Evolutionary conservation across 768 basidiomycete species (phyloP), one percentile per base, ranked within the genome.

Genomic region (Strobilomyces echinocephalus): DNA sequence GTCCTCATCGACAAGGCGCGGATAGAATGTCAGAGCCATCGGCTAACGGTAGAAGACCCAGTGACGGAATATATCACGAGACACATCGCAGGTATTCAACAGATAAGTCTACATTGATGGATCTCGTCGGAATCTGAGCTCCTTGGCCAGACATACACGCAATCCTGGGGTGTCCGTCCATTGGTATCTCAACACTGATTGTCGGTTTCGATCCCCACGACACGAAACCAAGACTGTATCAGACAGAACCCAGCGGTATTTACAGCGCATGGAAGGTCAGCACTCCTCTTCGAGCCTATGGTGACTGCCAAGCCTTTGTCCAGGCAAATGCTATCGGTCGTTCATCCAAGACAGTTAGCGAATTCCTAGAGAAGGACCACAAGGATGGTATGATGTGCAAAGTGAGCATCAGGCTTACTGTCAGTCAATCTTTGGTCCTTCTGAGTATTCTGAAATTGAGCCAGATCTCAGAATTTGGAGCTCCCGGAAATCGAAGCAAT

Each of bases 1-100:
- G 92, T 98, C 46, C 78, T 99, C 44, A 98, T 98, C 62, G 97
- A 99, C 80, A 97, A 91, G 71, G 97, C 97, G 14, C 85, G 97
- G 57, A 84, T 92, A 69, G 97, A 99, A 77, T 98, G 97, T 66
- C 97, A 98, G 69, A 92, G 87, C 52, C 95, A 99, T 75, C 86
- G 97, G 18, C 74, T 98, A 54, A 97, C 94, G 0, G 97, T 97
- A 33, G 97, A 98, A 68, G 97, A 98, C 69, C 97, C 97, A 12
- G 97, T 97, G 47, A 93, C 91, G 16, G 97, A 99, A 70, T 99
- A 98, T 67, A 97, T 99, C 64, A 97, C 97, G 28, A 84, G 95
- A 68, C 89, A 97, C 73, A 88, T 99, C 67, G 97, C 97, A 50
- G 92, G 94, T n/a, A 92, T 98, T 59, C 95, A 99, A 73, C 97